Conservation (phyloP, 2,329 filamentous ascomycete genomes). For the Alternaria tenuissima region DNA sequence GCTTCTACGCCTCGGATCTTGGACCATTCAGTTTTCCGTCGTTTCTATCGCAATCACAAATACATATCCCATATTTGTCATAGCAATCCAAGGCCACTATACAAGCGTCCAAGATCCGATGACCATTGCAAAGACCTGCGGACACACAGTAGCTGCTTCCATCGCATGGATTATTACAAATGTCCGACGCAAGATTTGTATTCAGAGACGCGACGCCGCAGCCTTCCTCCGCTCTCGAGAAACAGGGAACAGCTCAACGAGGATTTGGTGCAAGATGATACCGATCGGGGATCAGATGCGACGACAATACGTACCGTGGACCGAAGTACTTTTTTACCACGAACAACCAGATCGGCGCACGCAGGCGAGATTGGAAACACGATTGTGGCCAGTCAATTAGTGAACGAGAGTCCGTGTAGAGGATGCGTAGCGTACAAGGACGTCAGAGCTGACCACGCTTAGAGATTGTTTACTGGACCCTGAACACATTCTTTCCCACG, state of each 20-base stretch:
- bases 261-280: constrained; percentile 28
- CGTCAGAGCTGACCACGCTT: constrained; percentile 1
- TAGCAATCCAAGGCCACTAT: background rate
- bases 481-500: constrained; percentile 42
- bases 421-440: background rate
- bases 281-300: constrained; percentile 24
- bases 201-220: constrained; percentile 29
- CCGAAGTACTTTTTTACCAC: background rate
- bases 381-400: constrained; percentile 16
- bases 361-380: constrained; percentile 24
- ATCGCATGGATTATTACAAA: constrained; percentile 37
- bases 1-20: background rate
- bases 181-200: constrained; percentile 26
- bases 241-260: constrained; percentile 33
- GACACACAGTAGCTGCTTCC: background rate
- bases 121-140: background rate
- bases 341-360: background rate
- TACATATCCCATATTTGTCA: background rate
- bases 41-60: background rate
- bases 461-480: constrained; percentile 38
- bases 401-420: constrained; percentile 30
- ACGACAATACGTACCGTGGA: constrained; percentile 29
- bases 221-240: constrained; percentile 10
- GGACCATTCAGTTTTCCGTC: background rate
- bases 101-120: background rate